Conservation (phyloP, 306 rosid genomes). For the Castanea crenata region DNA sequence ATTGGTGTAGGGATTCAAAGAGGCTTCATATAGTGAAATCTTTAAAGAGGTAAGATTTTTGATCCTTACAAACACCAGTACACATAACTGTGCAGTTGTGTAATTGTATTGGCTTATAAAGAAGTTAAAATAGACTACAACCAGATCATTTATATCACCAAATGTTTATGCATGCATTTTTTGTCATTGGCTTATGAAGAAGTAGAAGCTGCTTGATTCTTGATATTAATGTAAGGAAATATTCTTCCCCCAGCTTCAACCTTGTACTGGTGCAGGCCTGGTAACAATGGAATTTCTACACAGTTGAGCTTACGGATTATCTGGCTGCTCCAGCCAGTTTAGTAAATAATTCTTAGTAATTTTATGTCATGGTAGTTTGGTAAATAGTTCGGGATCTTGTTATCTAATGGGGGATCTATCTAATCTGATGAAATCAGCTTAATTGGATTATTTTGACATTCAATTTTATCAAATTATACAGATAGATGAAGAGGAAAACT, state of each 20-base stretch:
- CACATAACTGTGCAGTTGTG: background rate
- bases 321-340: no score
- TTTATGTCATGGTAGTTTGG: background rate
- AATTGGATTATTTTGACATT: no score
- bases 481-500: no score
- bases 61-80: slow-evolving; percentile 1
- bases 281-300: background rate
- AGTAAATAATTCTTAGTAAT: background rate
- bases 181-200: background rate
- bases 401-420: background rate
- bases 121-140: background rate
- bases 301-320: no score
- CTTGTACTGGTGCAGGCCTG: background rate
- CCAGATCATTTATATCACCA: background rate
- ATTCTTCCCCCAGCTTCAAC: background rate
- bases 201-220: background rate
- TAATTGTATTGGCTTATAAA: background rate
- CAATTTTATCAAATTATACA: no score
- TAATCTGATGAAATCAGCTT: background rate
- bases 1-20: slow-evolving; percentile 70
- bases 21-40: slow-evolving; percentile 65
- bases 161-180: background rate
- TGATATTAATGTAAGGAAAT: background rate
- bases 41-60: slow-evolving; percentile 73
- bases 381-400: background rate